Evolutionary conservation across 371 early-diverging fungal genomes (phyloP).

Genomic region (Dipsacomyces acuminosporus): DNA sequence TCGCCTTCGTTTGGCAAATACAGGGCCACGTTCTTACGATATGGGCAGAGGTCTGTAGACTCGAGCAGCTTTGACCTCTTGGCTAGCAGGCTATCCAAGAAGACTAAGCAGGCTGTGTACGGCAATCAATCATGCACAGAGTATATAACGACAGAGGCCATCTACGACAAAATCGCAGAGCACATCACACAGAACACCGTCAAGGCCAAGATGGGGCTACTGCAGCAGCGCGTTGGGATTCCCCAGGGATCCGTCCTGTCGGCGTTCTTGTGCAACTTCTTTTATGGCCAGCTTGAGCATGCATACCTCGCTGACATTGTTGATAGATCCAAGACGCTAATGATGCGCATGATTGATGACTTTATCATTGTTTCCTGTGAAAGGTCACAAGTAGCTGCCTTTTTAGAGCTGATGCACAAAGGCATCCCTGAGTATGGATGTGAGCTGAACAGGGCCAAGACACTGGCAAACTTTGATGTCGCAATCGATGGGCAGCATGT

Average conservation of each 20-base stretch:
- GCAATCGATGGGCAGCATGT: conserved; percentile 31
- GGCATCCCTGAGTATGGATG: conserved; percentile 60
- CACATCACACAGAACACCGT: conserved; percentile 63
- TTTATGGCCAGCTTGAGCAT: conserved; percentile 67
- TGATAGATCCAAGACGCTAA: conserved; percentile 32
- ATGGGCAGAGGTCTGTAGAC: conserved; percentile 34
- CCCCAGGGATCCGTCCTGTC: conserved; percentile 89
- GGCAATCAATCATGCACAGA: conserved; percentile 58
- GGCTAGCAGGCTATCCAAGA: conserved; percentile 48
- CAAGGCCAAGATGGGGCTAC: conserved; percentile 53
- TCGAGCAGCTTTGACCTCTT: conserved; percentile 49
- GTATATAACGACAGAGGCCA: conserved; percentile 35
- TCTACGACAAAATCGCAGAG: conserved; percentile 51
- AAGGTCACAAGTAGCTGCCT: conserved; percentile 47
- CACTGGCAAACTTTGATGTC: conserved; percentile 62
- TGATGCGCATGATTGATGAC: conserved; percentile 78
- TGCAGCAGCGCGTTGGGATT: conserved; percentile 69
- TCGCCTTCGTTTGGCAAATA: conserved; percentile 16
- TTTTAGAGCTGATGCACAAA: conserved; percentile 53
- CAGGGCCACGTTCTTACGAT: conserved; percentile 9
- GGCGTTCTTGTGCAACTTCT: conserved; percentile 76
- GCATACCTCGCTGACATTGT: conserved; percentile 44
- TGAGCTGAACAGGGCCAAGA: conserved; percentile 56
- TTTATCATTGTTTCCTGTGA: conserved; percentile 65
- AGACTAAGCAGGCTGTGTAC: conserved; percentile 52